phyloP scores from a whole-genome alignment of 2,329 filamentous ascomycete genomes.

The Talaromyces sp. region DNA sequence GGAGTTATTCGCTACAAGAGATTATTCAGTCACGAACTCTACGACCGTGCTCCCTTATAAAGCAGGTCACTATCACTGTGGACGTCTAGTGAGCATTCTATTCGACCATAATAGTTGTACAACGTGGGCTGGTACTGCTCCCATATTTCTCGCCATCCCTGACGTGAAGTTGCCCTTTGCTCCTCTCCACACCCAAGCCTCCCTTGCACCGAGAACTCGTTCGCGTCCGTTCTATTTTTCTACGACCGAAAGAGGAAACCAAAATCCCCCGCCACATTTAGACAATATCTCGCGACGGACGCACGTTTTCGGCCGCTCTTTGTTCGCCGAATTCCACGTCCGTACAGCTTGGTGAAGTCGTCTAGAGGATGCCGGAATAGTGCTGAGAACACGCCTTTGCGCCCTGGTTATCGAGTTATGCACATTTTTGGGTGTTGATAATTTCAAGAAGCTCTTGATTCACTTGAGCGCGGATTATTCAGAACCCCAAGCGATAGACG shows the following conservation, averaged over 20 bases:
- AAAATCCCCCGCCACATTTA: conserved; percentile 2
- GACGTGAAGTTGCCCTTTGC: conserved; percentile 5
- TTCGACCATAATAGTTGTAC: neutral
- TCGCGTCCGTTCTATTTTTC: neutral
- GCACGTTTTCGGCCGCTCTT: neutral
- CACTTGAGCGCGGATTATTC: neutral
- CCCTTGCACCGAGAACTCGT: conserved; percentile 10
- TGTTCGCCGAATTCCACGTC: neutral
- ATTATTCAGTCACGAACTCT: neutral
- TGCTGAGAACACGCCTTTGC: conserved; percentile 4
- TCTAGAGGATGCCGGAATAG: neutral
- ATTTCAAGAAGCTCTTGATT: neutral
- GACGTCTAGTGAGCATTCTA: neutral
- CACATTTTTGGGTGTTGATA: neutral
- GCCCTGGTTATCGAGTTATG: neutral
- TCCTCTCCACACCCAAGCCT: neutral
- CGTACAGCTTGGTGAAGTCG: neutral
- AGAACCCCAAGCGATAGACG: neutral
- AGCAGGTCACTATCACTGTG: neutral
- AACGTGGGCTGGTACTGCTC: conserved; percentile 1
- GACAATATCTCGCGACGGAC: neutral
- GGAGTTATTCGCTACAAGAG: neutral
- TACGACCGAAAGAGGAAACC: conserved; percentile 4
- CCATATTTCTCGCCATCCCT: conserved; percentile 8
- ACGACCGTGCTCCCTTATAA: neutral